A percentile compares a stretch with the other conserved stretches of the same genome.
Evolutionary conservation across 2,329 filamentous ascomycete species (phyloP).

Genomic region (Hymenoscyphus salicellus): DNA sequence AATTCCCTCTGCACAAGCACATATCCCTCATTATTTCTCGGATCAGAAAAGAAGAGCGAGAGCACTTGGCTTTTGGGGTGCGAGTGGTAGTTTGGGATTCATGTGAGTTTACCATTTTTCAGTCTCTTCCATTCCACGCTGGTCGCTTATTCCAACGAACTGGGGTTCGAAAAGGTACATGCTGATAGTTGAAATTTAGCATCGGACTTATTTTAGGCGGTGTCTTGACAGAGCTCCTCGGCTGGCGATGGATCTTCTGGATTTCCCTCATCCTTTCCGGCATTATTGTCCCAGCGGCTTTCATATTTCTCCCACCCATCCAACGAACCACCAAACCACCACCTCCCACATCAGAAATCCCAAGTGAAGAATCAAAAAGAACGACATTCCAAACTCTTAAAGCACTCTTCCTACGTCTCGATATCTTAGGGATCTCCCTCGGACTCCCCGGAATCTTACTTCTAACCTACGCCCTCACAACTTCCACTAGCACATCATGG

Average conservation of each 20-base stretch:
- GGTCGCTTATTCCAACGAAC: no score
- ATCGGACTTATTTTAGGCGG: no score
- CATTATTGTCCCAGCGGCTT: constrained; percentile 42
- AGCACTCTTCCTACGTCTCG: constrained; percentile 9
- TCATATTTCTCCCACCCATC: constrained; percentile 43
- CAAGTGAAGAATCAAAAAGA: not conserved
- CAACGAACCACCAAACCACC: not conserved
- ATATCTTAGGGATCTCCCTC: constrained; percentile 8
- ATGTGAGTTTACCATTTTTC: no score
- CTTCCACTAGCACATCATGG: no score
- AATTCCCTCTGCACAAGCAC: no score
- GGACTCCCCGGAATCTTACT: constrained; percentile 11
- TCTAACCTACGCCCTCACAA: constrained; percentile 11
- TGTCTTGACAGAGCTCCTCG: constrained; percentile 40
- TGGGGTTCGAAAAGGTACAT: no score
- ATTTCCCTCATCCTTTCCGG: constrained; percentile 43
- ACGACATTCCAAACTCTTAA: constrained; percentile 5
- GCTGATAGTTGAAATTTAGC: no score
- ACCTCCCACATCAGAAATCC: not conserved
- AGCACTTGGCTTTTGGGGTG: no score
- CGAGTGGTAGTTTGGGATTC: no score
- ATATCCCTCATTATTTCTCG: no score
- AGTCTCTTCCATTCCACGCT: no score
- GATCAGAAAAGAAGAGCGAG: no score
- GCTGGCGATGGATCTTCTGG: constrained; percentile 54